A percentile compares a stretch with the other conserved stretches of the same genome.
Evolutionary conservation across 169 alveolate species (phyloP).

Genomic region (Perkinsus olseni): DNA sequence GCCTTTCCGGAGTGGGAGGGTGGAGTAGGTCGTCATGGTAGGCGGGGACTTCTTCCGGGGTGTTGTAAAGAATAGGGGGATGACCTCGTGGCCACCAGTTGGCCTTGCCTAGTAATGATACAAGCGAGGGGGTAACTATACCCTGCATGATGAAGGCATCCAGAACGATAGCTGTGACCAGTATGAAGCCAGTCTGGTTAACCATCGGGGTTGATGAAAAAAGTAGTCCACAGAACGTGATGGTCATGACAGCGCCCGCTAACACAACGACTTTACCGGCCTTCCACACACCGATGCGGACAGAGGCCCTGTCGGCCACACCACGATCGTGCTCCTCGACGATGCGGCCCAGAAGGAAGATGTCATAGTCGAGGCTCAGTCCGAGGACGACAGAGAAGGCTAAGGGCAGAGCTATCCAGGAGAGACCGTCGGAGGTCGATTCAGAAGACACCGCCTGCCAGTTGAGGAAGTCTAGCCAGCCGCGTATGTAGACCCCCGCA

Average conservation of each 20-base stretch:
- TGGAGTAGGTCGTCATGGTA: background rate
- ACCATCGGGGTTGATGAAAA: background rate
- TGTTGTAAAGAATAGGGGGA: background rate
- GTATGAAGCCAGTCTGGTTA: background rate
- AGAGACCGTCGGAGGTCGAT: background rate
- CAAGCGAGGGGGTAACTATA: background rate
- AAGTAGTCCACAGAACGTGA: background rate
- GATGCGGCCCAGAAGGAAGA: background rate
- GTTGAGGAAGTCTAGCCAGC: background rate
- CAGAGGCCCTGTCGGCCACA: background rate
- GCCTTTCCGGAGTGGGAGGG: background rate
- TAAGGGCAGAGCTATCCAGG: background rate
- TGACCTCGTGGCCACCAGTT: background rate
- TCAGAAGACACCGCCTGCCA: background rate
- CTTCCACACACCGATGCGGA: background rate
- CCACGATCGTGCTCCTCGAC: background rate
- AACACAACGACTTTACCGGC: background rate
- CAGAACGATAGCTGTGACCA: background rate
- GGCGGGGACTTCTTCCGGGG: background rate
- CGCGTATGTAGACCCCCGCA: background rate
- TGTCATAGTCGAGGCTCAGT: background rate
- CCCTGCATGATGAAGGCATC: background rate
- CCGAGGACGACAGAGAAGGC: background rate
- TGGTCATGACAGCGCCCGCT: background rate
- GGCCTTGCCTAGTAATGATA: background rate